phyloP scores from a whole-genome alignment of 192 early-diverging fungal genomes.

The Globomyces pollinis-pini region DNA sequence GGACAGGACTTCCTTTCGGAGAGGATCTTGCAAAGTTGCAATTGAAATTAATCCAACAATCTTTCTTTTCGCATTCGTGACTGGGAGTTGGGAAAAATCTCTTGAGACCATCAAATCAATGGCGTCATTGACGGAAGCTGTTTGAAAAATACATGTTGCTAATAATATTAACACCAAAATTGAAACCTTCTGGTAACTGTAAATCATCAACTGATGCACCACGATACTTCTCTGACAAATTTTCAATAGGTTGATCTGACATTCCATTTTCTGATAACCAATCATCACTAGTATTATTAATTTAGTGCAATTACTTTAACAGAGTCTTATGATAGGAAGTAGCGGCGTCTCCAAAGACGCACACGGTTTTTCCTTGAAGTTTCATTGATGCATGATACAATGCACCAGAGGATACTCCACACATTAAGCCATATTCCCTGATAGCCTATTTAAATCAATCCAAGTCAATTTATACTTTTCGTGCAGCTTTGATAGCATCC shows the following conservation, averaged over 20 bases:
- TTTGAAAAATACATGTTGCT: conserved; percentile 61
- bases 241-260: no score
- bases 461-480: no score
- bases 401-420: background rate
- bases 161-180: no score
- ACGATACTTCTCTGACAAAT: conserved; percentile 46
- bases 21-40: no score
- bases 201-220: conserved; percentile 78
- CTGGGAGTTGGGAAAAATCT: conserved; percentile 84
- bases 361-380: background rate
- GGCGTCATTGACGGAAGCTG: conserved; percentile 50
- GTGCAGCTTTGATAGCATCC: background rate
- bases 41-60: conserved; percentile 72
- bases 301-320: background rate
- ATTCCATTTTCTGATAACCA: background rate
- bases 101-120: conserved; percentile 68
- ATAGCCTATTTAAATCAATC: no score
- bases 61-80: conserved; percentile 56
- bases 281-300: background rate
- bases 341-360: background rate
- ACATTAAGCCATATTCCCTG: background rate
- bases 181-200: conserved; percentile 65
- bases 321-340: background rate
- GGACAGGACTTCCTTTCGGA: conserved; percentile 40
- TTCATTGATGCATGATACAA: background rate